These are phyloP conservation scores for Albophoma yamanashiensis DNA, from an alignment of 2,329 filamentous ascomycete species.

Conservation along the genomic window DNA sequence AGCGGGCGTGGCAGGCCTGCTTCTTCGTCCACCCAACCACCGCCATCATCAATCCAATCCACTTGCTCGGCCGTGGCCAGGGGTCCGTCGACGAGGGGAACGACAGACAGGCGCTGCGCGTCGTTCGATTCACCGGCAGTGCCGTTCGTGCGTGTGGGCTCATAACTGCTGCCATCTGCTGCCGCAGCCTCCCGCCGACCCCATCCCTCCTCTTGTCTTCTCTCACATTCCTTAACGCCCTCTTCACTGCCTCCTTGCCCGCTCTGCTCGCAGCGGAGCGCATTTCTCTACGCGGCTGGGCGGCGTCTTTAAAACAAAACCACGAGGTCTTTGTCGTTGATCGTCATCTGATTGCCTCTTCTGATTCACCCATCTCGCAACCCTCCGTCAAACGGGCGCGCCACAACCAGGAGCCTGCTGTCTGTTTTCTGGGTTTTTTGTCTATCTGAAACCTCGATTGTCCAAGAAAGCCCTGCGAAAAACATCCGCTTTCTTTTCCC, in stretches of 20 bases:
- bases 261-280: background rate
- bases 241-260: background rate
- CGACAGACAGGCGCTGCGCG: background rate
- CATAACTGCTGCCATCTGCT: background rate
- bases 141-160: background rate
- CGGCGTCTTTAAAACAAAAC: constrained; percentile 1
- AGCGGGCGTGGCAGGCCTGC: background rate
- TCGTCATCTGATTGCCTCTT: constrained; percentile 1
- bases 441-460: background rate
- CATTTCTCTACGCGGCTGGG: constrained; percentile 6
- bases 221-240: background rate
- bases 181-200: background rate
- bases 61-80: background rate
- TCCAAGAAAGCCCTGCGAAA: background rate
- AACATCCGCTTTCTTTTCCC: background rate
- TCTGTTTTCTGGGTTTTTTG: background rate
- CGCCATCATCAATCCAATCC: background rate
- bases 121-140: background rate
- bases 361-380: constrained; percentile 4
- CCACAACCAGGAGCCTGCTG: background rate
- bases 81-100: background rate
- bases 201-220: background rate
- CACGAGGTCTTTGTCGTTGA: background rate
- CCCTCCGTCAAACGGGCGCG: background rate
- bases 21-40: background rate